Base-by-base conservation (phyloP, 805 yeast species). In the Pichia nanzhaoensis region DNA sequence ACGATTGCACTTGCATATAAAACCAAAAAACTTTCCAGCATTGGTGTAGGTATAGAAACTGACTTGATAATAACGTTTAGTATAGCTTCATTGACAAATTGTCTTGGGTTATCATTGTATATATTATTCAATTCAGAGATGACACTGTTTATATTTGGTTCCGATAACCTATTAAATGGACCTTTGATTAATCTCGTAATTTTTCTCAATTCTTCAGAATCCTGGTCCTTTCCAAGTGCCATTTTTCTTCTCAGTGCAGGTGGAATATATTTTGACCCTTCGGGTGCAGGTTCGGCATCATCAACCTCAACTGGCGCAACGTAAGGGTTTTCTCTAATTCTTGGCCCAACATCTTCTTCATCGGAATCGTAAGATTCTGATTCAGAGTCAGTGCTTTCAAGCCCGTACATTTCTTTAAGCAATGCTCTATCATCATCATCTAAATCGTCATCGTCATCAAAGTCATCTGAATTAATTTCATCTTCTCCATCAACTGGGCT, bases 161-260 rank as follows among this genome's bases (percentile, higher is more conserved):
- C 98, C 1, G 96, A 84, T n/a, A 93, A 71, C 61, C 80, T 83
- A 61, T 93, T 93, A 55, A 93, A 68, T 1, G 88, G 79, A 47
- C 97, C 90, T 56, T 89, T 93, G 39, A 90, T 74, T 5, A 78
- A 66, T 54, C 80, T 77, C 44, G 74, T 73, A 32, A 90, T 65
- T 32, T 70, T 74, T 3, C 67, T 41, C 7, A 69, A 58, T 44
- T 73, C 78, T 47, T 74, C 78, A 18, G 75, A 66, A 2, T 66
- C 69, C 3, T 56, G 55, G 3, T 32, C 37, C 10, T 46, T 47
- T 34, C 60, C 69, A 18, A 66, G 45, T 40, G 70, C 73, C 47
- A 73, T 49, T 54, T 71, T 73, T 37, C 77, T 72, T 47, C 98
- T 74, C 46, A 84, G 62, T 0, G 95, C 89, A 0, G 98, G 99